phyloP scores from a whole-genome alignment of 768 basidiomycete genomes.

The Polyporus arcularius region DNA sequence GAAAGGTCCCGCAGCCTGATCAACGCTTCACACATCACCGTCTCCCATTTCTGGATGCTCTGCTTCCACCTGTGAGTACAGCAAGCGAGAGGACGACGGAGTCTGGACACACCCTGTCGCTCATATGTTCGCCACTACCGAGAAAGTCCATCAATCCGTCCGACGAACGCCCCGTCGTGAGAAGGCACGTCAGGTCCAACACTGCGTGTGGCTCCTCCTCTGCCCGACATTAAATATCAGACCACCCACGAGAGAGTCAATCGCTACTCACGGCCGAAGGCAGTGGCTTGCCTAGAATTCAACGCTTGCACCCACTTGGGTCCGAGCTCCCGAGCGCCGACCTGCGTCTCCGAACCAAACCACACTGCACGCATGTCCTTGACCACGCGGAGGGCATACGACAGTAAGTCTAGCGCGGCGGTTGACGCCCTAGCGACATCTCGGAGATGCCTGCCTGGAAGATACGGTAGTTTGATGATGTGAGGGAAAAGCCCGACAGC shows the following conservation, averaged over 20 bases:
- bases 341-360: conserved; percentile 67
- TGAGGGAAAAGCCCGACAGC: conserved; percentile 43
- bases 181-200: conserved; percentile 68
- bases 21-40: conserved; percentile 68
- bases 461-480: conserved; percentile 55
- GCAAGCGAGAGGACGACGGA: not conserved
- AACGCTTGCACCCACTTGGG: conserved; percentile 70
- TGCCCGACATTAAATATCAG: conserved; percentile 25
- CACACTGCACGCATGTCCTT: conserved; percentile 74
- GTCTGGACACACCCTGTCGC: conserved; percentile 62
- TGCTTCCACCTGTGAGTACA: conserved; percentile 30
- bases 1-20: conserved; percentile 72
- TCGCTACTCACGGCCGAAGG: conserved; percentile 57
- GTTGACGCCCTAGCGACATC: conserved; percentile 75
- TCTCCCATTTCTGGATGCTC: conserved; percentile 85
- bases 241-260: conserved; percentile 11
- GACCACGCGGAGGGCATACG: conserved; percentile 69
- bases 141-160: conserved; percentile 75
- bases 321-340: conserved; percentile 72
- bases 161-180: conserved; percentile 72
- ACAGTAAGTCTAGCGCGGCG: conserved; percentile 65
- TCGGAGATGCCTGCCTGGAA: conserved; percentile 55
- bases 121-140: conserved; percentile 77
- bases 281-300: conserved; percentile 62
- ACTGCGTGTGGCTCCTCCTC: conserved; percentile 65